phyloP scores from a whole-genome alignment of 139 green algal genomes.

The Chlamydomonas incerta region DNA sequence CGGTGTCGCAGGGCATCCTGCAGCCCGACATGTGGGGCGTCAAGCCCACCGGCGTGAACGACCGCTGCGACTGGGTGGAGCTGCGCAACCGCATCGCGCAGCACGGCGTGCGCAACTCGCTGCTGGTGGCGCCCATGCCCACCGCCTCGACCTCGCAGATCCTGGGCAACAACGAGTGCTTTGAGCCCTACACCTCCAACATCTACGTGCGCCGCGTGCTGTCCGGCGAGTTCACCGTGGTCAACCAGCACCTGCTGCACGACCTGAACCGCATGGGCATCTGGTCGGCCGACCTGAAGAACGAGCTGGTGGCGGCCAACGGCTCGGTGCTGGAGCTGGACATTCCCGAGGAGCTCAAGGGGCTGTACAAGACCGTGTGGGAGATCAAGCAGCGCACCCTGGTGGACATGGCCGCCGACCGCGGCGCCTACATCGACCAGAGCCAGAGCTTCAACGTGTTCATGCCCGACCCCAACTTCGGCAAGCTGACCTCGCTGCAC shows the following conservation, averaged over 20 bases:
- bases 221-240: conserved; percentile 94
- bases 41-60: conserved; percentile 50
- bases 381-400: conserved; percentile 98
- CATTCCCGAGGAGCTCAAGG: conserved; percentile 93
- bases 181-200: conserved; percentile 99
- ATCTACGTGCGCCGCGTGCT: conserved; percentile 99
- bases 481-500: conserved; percentile 98
- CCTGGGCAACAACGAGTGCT: conserved; percentile 98
- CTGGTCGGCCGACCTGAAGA: conserved; percentile 95
- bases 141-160: conserved; percentile 96
- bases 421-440: conserved; percentile 99
- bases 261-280: conserved; percentile 93
- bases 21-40: conserved; percentile 98
- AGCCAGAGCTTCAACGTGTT: conserved; percentile 96
- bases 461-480: conserved; percentile 99
- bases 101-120: conserved; percentile 96
- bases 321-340: conserved; percentile 74
- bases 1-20: conserved; percentile 86
- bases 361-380: conserved; percentile 99
- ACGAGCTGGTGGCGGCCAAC: conserved; percentile 86
- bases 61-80: conserved; percentile 86
- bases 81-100: conserved; percentile 82
- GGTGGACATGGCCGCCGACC: conserved; percentile 99
- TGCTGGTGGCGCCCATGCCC: conserved; percentile 98
- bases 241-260: conserved; percentile 98